Percentiles rank a stretch among this genome's conserved stretches.
These are phyloP conservation scores for Besnoitia besnoiti DNA, from an alignment of 169 alveolate species.

Conservation along the genomic window DNA sequence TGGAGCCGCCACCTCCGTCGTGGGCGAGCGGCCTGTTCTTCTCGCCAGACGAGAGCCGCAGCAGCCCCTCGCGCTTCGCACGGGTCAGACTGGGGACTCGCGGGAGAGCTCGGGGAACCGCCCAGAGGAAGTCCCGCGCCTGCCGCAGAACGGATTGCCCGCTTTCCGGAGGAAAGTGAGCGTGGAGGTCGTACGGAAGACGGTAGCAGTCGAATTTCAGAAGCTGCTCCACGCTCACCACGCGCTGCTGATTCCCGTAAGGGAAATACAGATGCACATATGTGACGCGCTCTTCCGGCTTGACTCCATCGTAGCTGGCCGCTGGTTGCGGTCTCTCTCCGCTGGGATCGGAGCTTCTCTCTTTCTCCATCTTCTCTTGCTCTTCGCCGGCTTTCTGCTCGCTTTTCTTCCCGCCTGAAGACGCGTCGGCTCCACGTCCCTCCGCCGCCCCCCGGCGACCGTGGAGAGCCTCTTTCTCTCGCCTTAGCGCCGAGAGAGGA, in stretches of 20 bases:
- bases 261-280: conserved; percentile 30
- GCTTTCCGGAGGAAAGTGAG: conserved; percentile 35
- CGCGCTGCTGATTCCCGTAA: conserved; percentile 22
- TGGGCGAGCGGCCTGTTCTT: too few relatives aligned
- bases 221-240: conserved; percentile 31
- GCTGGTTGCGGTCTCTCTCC: not conserved
- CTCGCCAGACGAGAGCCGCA: too few relatives aligned
- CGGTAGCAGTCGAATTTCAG: not conserved
- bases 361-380: not conserved
- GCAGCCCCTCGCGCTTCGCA: not conserved
- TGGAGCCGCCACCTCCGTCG: too few relatives aligned
- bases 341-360: not conserved
- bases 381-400: not conserved
- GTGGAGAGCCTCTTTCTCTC: not conserved
- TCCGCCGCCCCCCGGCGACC: not conserved
- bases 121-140: conserved; percentile 51
- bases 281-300: not conserved
- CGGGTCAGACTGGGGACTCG: not conserved
- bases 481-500: not conserved
- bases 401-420: not conserved
- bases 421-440: not conserved
- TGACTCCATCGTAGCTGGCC: not conserved
- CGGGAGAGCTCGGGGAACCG: conserved; percentile 32
- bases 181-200: conserved; percentile 40
- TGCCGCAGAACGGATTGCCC: conserved; percentile 4